Evolutionary conservation across 805 yeast genomes (phyloP), one percentile per base, ranked within the genome.

Genomic region (Pichia exigua): DNA sequence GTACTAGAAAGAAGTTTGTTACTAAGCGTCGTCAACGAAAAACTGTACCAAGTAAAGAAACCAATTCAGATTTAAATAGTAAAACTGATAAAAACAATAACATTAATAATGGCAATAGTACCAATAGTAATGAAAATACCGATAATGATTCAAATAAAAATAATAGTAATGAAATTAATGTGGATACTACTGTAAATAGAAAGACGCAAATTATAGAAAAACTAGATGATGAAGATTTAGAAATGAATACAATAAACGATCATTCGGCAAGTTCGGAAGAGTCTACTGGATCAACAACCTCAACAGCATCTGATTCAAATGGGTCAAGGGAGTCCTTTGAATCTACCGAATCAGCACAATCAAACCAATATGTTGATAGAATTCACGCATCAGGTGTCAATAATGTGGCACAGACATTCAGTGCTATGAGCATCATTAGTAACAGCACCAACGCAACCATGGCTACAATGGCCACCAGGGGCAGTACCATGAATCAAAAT

Each of bases 391-490:
- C 41, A 1, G 47, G 21, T 40, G 45, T 52, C 22, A 53, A 51
- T n/a, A 54, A 52, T 17, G 47, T 56, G 10, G 56, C 59, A 15
- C 58, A 57, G 1, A 61, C 59, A 44, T 32, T 61, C 17, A 61
- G 65, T 47, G 44, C 32, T 4, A 42, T 42, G 44, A 26, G 39
- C 39, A 35, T 35, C 11, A 35, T 35, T 35, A 35, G 20, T n/a
- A 35, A 35, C 39, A 35, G 20, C 20, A 35, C 39, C 11, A 35
- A 35, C 39, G 39, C 20, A 8, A 42, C 44, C 8, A 42, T 42
- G 44, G 44, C 21, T 15, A 42, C 44, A 5, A 26, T 42, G 44
- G 44, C 44, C 4, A 42, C 44, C 13, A 42, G 27, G 22, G 44
- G 44, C 12, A 42, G 44, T 26, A 42, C 30, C 6, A 26, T 42